Evolutionary conservation across 805 yeast genomes (phyloP).

Genomic region (Ogataea parapolymorpha): DNA sequence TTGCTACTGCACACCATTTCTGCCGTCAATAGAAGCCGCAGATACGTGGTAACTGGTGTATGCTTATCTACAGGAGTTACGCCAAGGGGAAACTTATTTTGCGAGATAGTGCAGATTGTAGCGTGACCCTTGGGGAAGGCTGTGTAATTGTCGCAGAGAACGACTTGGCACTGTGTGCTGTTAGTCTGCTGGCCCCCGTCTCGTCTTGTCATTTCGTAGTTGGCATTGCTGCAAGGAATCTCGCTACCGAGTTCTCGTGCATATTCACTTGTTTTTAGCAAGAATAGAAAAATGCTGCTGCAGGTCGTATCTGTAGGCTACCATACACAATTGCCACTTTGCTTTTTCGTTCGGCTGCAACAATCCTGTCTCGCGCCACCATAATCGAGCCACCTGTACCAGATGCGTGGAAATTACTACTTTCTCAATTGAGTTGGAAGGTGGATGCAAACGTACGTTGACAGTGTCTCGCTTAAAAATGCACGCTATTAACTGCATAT

Average conservation of each 20-base stretch:
- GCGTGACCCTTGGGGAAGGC: too few species aligned
- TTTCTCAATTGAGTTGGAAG: too few species aligned
- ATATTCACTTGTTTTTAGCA: background rate
- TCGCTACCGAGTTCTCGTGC: background rate
- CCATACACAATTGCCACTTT: background rate
- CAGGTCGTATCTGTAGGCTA: background rate
- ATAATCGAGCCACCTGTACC: too few species aligned
- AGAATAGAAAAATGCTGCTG: background rate
- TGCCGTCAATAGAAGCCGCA: background rate
- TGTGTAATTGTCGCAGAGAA: background rate
- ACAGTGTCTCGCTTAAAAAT: background rate
- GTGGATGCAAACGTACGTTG: background rate
- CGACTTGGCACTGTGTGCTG: background rate
- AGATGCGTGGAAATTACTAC: too few species aligned
- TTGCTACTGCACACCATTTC: conserved; percentile 1
- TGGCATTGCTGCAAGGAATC: background rate
- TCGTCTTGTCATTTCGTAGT: too few species aligned
- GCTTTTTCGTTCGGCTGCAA: background rate
- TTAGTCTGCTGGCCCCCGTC: background rate
- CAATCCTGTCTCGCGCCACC: background rate
- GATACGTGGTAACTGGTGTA: background rate
- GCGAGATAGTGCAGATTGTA: too few species aligned
- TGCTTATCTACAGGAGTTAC: too few species aligned
- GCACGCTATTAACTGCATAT: background rate
- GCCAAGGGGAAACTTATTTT: too few species aligned